Conservation (phyloP, 2,329 filamentous ascomycete species). For the Cladophialophora carrionii region DNA sequence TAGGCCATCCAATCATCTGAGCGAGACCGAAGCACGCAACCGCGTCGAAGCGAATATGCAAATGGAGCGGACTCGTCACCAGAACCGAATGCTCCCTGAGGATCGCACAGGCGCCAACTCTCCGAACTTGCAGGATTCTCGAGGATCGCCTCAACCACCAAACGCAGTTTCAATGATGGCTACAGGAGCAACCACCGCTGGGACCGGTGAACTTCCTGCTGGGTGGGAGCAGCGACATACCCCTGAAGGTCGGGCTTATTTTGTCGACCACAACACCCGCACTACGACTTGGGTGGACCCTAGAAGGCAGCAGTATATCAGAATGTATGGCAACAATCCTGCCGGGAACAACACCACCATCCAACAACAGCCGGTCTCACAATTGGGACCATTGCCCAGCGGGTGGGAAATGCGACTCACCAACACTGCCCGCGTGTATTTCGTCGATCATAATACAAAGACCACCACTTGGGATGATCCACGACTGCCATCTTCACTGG, state of each 20-base stretch:
- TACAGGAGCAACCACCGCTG: conserved; percentile 86
- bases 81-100: conserved; percentile 93
- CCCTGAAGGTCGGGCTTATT: conserved; percentile 91
- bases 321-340: conserved; percentile 88
- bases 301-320: conserved; percentile 93
- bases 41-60: conserved; percentile 90
- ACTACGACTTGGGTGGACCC: conserved; percentile 99
- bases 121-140: conserved; percentile 68
- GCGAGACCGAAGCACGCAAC: conserved; percentile 72
- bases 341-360: conserved; percentile 74
- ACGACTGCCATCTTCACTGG: conserved; percentile 87
- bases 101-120: conserved; percentile 93
- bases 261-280: conserved; percentile 96
- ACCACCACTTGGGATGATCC: conserved; percentile 99
- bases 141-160: conserved; percentile 51
- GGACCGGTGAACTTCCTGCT: conserved; percentile 89
- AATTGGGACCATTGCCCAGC: conserved; percentile 90
- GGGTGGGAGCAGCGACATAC: conserved; percentile 97
- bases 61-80: conserved; percentile 87
- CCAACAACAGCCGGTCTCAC: conserved; percentile 95
- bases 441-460: conserved; percentile 99
- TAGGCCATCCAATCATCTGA: conserved; percentile 77
- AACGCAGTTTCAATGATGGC: conserved; percentile 80
- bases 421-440: conserved; percentile 96
- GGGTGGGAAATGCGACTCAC: conserved; percentile 99